Evolutionary conservation across 2,329 filamentous ascomycete species (phyloP).

Genomic region (Ophiocordyceps australis): DNA sequence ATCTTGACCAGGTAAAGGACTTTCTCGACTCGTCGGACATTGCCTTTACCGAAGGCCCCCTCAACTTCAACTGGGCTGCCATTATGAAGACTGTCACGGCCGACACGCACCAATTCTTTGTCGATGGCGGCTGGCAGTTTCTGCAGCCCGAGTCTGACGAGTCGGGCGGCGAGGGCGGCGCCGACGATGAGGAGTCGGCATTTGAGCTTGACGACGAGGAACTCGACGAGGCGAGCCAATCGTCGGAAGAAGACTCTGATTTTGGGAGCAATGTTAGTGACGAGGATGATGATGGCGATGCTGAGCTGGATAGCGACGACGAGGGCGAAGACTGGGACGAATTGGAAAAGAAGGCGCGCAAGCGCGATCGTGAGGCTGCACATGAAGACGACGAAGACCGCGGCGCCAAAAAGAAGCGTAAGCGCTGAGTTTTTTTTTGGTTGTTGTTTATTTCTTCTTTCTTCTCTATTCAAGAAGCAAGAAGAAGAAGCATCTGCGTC

Average conservation of each 20-base stretch:
- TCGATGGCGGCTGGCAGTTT: slow-evolving; percentile 91
- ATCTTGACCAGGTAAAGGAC: slow-evolving; percentile 87
- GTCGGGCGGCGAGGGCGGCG: slow-evolving; percentile 57
- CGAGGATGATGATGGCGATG: slow-evolving; percentile 54
- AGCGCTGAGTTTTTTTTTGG: slow-evolving; percentile 9
- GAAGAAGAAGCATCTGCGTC: background rate
- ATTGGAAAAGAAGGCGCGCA: slow-evolving; percentile 77
- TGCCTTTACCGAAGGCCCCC: slow-evolving; percentile 78
- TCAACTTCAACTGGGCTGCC: slow-evolving; percentile 96
- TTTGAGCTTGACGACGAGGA: slow-evolving; percentile 86
- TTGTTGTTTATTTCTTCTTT: background rate
- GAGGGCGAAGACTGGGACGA: slow-evolving; percentile 90
- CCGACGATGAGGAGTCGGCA: slow-evolving; percentile 82
- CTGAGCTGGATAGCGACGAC: slow-evolving; percentile 48
- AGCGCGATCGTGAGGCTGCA: slow-evolving; percentile 51
- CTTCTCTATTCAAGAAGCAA: background rate
- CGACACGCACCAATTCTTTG: slow-evolving; percentile 89
- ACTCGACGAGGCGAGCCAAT: slow-evolving; percentile 62
- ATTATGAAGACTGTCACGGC: slow-evolving; percentile 98
- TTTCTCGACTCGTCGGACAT: slow-evolving; percentile 95
- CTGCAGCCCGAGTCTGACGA: slow-evolving; percentile 74
- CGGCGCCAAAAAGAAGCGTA: slow-evolving; percentile 40
- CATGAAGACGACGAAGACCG: slow-evolving; percentile 42
- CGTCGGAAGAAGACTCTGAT: slow-evolving; percentile 69
- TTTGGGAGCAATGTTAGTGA: slow-evolving; percentile 81